A percentile compares a stretch with the other conserved stretches of the same genome.
These are phyloP conservation scores for Gilbertella persicaria DNA, from an alignment of 371 early-diverging fungal species.

Conservation along the genomic window DNA sequence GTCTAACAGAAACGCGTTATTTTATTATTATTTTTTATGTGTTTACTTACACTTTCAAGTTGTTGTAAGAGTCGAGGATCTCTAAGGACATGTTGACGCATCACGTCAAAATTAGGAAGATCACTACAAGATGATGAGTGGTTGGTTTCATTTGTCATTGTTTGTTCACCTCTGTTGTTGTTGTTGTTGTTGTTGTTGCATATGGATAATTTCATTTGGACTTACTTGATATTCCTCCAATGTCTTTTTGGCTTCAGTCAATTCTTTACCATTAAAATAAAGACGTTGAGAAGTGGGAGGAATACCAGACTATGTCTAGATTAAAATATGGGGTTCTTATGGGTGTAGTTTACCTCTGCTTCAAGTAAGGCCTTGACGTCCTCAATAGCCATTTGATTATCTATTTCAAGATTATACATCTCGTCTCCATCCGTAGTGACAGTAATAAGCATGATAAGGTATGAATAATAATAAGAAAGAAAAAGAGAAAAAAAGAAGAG, in stretches of 20 bases:
- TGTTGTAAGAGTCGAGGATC: constrained; percentile 68
- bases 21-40: constrained; percentile 2
- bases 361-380: constrained; percentile 84
- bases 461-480: too few species aligned
- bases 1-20: constrained; percentile 38
- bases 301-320: constrained; percentile 50
- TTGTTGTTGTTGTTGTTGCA: constrained; percentile 38
- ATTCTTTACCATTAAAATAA: constrained; percentile 60
- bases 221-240: constrained; percentile 66
- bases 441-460: constrained; percentile 66
- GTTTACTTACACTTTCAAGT: constrained; percentile 55
- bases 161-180: constrained; percentile 33
- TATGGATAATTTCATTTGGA: constrained; percentile 77
- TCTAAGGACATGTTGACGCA: constrained; percentile 75
- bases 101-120: constrained; percentile 62
- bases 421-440: constrained; percentile 68
- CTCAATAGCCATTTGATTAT: constrained; percentile 78
- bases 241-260: constrained; percentile 64
- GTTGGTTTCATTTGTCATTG: constrained; percentile 12
- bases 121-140: background rate
- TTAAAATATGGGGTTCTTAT: background rate
- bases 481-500: too few species aligned
- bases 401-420: constrained; percentile 73
- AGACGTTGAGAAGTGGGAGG: constrained; percentile 53
- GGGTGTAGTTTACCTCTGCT: constrained; percentile 61